Evolutionary conservation across 257 asterid genomes (phyloP), one percentile per base, ranked within the genome.

Genomic region (Verbascum thapsus): DNA sequence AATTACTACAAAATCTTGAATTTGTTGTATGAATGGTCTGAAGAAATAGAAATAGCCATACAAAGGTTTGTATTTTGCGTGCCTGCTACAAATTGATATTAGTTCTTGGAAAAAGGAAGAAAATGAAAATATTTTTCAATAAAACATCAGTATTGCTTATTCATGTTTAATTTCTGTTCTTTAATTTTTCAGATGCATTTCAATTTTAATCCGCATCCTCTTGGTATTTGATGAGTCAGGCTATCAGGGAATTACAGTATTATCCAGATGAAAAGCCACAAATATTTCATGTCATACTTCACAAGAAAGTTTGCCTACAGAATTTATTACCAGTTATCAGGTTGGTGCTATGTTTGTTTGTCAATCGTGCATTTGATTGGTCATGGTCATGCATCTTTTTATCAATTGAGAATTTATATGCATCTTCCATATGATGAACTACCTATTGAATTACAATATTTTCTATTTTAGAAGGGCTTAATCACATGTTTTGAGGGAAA

Each of bases 1-100:
- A n/a, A 3, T 9, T 61, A 10, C 10, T 20, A 13, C 44, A n/a
- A n/a, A 7, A 47, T 52, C 34, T 40, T 12, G 41, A 26, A 32
- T 23, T 38, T 7, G 13, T 35, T 10, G 32, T 30, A 9, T 18
- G n/a, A n/a, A n/a, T 18, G 37, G 51, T 51, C 41, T n/a, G 10
- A 53, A 53, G 12, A 48, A 39, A 20, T 44, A 30, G 45, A 53
- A 58, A 43, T 69, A 12, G 49, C 18, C 17, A 53, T 17, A 44
- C 26, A n/a, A n/a, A 12, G 16, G 59, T 40, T 18, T 45, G 10
- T 45, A 7, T 43, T 35, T 42, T 17, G 3, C n/a, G 11, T 6
- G 30, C 51, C 9, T 23, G 61, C 37, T 8, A 37, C 35, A 35
- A 47, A 15, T 39, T 55, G n/a, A 19, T 17, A 13, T 52, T 39